A percentile compares a stretch with the other conserved stretches of the same genome.
These are phyloP conservation scores for Flueggea neowawraea DNA, from an alignment of 441 rosid species.

Conservation along the genomic window DNA sequence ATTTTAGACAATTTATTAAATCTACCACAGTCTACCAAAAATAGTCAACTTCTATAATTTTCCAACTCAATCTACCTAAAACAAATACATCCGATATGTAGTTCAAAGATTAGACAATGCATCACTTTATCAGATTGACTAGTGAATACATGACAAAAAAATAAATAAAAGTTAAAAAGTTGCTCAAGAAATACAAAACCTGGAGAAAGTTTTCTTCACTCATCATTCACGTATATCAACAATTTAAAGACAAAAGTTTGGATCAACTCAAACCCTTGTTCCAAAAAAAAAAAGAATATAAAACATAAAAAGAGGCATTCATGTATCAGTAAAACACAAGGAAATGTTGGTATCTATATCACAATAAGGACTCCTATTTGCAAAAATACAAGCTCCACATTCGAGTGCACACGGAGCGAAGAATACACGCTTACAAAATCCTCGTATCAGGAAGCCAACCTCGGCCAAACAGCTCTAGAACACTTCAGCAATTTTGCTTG, in stretches of 20 bases:
- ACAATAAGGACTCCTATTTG: conserved; percentile 15
- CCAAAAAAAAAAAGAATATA: conserved; percentile 4
- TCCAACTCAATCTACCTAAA: too few species aligned
- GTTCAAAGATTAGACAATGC: too few species aligned
- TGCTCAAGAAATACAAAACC: not conserved
- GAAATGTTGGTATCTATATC: not conserved
- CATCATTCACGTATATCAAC: conserved; percentile 8
- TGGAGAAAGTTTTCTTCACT: conserved; percentile 2
- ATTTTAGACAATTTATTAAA: too few species aligned
- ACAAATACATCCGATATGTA: too few species aligned
- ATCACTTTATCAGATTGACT: too few species aligned
- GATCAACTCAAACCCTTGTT: conserved; percentile 6
- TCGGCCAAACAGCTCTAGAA: conserved; percentile 33
- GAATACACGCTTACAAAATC: conserved; percentile 23
- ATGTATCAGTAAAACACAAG: conserved; percentile 12
- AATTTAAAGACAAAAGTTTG: conserved; percentile 2
- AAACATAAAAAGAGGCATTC: conserved; percentile 15
- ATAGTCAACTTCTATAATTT: too few species aligned
- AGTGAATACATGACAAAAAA: too few species aligned
- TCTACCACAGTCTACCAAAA: too few species aligned
- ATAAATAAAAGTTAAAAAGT: too few species aligned
- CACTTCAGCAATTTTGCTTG: conserved; percentile 77
- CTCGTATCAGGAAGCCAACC: conserved; percentile 15
- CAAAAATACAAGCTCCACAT: conserved; percentile 9
- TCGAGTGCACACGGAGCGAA: conserved; percentile 9